Evolutionary conservation across 805 yeast genomes (phyloP).

Genomic region (Ogataea siamensis): DNA sequence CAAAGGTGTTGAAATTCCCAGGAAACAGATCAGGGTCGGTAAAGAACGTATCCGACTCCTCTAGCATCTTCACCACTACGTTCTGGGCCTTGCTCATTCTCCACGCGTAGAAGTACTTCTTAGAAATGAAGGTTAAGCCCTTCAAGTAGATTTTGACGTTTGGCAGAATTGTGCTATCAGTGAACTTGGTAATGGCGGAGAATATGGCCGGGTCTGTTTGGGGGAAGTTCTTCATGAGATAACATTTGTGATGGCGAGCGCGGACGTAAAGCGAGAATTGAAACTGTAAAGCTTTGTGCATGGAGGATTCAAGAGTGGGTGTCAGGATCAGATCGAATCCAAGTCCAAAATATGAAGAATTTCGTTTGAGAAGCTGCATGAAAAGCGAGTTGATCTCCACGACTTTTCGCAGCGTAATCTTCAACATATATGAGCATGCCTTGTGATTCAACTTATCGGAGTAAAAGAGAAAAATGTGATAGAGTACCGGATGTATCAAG

Average conservation of each 20-base stretch:
- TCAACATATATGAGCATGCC: constrained; percentile 39
- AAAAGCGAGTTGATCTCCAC: constrained; percentile 39
- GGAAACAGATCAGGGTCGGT: neutral
- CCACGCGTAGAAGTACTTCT: constrained; percentile 65
- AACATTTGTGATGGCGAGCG: constrained; percentile 29
- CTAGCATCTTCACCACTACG: constrained; percentile 38
- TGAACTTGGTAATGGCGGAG: constrained; percentile 15
- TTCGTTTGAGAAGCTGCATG: constrained; percentile 34
- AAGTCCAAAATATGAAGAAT: constrained; percentile 29
- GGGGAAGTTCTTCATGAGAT: constrained; percentile 5
- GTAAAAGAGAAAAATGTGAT: constrained; percentile 42
- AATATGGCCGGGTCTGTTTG: constrained; percentile 7
- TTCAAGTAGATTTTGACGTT: constrained; percentile 42
- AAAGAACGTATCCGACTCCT: constrained; percentile 12
- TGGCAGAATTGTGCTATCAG: constrained; percentile 24
- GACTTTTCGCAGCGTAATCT: constrained; percentile 33
- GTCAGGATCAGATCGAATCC: constrained; percentile 41
- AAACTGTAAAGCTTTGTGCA: constrained; percentile 39
- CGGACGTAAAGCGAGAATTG: constrained; percentile 31
- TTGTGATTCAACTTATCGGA: constrained; percentile 34
- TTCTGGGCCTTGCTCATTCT: constrained; percentile 59
- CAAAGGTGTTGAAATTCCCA: constrained; percentile 18
- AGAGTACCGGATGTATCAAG: constrained; percentile 39
- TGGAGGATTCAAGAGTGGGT: constrained; percentile 36
- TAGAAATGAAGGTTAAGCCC: constrained; percentile 46